Conservation (phyloP, 2,329 filamentous ascomycete species). For the Intubia oerlemansii region DNA sequence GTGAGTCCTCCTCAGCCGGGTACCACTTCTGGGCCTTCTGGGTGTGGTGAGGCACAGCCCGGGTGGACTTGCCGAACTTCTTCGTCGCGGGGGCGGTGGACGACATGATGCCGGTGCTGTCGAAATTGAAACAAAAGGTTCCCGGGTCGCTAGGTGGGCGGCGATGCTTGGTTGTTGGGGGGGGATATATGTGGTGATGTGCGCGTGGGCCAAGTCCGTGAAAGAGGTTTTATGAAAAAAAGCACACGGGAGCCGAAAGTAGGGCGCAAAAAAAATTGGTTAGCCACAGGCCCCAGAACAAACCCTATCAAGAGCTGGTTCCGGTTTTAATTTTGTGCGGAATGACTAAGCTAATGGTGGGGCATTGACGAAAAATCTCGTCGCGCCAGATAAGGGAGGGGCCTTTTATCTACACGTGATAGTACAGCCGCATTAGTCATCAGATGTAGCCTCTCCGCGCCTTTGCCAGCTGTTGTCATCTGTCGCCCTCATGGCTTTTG, state of each 20-base stretch:
- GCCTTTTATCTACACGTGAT: constrained; percentile 1
- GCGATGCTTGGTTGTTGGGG: constrained; percentile 3
- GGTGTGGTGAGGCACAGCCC: constrained; percentile 65
- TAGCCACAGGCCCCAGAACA: constrained; percentile 5
- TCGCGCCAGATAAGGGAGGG: too few species aligned
- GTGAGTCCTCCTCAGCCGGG: constrained; percentile 75
- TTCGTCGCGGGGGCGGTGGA: constrained; percentile 51
- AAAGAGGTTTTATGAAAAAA: constrained; percentile 5
- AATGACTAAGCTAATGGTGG: too few species aligned
- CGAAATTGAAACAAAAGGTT: constrained; percentile 1
- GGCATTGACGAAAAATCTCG: too few species aligned
- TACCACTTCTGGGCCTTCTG: constrained; percentile 99
- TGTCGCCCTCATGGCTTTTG: constrained; percentile 4
- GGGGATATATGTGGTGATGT: constrained; percentile 5
- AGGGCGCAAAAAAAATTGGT: constrained; percentile 7
- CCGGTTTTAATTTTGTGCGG: constrained; percentile 7
- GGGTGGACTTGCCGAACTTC: constrained; percentile 84
- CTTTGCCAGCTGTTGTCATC: too few species aligned
- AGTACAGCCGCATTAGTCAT: background rate
- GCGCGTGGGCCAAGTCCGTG: constrained; percentile 4
- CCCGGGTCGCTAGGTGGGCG: constrained; percentile 5
- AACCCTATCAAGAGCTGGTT: constrained; percentile 6
- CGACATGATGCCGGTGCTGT: constrained; percentile 37
- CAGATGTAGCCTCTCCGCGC: too few species aligned
- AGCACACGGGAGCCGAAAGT: constrained; percentile 3